Evolutionary conservation across 495 filamentous ascomycete genomes (phyloP).

Genomic region (Amorphotheca resinae): DNA sequence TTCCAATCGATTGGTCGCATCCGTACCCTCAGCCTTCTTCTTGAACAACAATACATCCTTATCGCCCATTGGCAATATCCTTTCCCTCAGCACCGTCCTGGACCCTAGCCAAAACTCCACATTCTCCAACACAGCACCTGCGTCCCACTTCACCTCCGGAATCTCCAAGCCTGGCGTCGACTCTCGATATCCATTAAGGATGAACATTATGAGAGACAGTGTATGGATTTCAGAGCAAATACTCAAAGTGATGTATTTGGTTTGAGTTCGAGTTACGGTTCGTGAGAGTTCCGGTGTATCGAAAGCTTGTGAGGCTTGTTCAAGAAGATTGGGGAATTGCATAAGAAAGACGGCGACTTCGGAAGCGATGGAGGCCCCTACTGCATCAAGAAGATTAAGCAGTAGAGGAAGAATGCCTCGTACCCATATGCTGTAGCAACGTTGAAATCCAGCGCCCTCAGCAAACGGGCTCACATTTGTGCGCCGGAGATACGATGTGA

Average conservation of each 20-base stretch:
- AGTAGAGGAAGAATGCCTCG: constrained; percentile 77
- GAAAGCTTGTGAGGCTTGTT: constrained; percentile 48
- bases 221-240: constrained; percentile 65
- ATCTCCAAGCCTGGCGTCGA: constrained; percentile 51
- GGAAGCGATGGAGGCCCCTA: constrained; percentile 63
- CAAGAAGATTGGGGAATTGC: constrained; percentile 64
- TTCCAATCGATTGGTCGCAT: constrained; percentile 50
- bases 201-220: constrained; percentile 56
- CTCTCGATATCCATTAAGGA: constrained; percentile 48
- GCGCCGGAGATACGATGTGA: constrained; percentile 57
- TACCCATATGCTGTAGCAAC: constrained; percentile 76
- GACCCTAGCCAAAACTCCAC: constrained; percentile 62
- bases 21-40: constrained; percentile 29
- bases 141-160: constrained; percentile 59
- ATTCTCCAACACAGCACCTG: constrained; percentile 55
- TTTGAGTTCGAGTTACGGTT: constrained; percentile 26
- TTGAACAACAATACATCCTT: constrained; percentile 54
- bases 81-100: constrained; percentile 45
- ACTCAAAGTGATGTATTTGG: constrained; percentile 49
- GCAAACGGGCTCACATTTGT: constrained; percentile 56
- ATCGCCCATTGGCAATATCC: constrained; percentile 57
- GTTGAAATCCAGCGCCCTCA: constrained; percentile 37
- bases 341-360: constrained; percentile 82
- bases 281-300: constrained; percentile 35
- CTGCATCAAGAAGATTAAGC: constrained; percentile 75